Base-by-base conservation (phyloP, 1,284 basidiomycete genomes). In the Entoloma clypeatum region DNA sequence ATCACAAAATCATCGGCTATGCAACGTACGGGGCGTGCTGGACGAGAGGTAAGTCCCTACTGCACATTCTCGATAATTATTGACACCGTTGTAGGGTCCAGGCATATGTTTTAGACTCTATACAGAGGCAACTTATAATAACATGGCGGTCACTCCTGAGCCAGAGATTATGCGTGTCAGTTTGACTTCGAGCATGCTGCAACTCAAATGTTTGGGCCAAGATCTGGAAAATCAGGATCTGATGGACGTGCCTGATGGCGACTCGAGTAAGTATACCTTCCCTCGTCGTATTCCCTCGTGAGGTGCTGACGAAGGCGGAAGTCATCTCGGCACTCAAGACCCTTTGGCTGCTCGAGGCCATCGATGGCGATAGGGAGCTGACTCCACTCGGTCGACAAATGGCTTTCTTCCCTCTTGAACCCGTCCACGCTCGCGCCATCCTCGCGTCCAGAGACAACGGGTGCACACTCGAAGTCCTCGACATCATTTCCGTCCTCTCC, bases 141-240 rank as follows among this genome's bases (percentile, higher is more conserved):
- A 67, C 9, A 77, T 96, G 72, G 64, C 69, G 1, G 59, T 74
- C 16, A 79, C 87, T 14, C 72, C 83, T 17, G 80, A 86, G 50
- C 93, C 93, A 1, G 93, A 97, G 62, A 95, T 97, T 43, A 77
- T 85, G 47, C 78, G 93, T 16, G 88, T 84, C 54, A 88, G 87
- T 58, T 69, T 97, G 32, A 81, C 87, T 4, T 84, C 86, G 14
- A 87, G 85, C 41, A 74, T 92, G 19, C 71, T 97, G 16, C 86
- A 94, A 56, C 71, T 96, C 18, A 87, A 89, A 55, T 89, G 86
- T 45, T 77, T 92, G 30, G 82, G 81, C 3, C 80, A 87, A 54
- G 79, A 94, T 52, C 69, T 92, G 1, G 81, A 86, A 49, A 71
- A 77, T 4, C 74, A 94, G 29, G 83, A 89, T 44, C 83, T 90